Conservation (phyloP, 2,329 filamentous ascomycete species). For the Trichophaea hybrida region DNA sequence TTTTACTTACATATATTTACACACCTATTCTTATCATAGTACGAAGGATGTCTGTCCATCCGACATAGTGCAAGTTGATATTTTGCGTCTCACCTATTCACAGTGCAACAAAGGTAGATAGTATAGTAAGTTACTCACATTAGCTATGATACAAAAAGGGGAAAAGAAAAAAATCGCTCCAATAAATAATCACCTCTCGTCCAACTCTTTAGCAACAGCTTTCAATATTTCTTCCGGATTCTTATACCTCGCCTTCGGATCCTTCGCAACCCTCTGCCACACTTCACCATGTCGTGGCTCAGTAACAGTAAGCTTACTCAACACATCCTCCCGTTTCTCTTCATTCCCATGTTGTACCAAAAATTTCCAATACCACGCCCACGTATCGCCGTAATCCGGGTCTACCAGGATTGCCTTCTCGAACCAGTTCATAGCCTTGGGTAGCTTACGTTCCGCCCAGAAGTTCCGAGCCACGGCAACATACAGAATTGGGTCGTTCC, state of each 20-base stretch:
- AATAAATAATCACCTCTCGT: not conserved
- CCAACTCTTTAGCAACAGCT: constrained; percentile 50
- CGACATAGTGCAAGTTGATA: too few species aligned
- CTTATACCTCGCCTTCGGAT: constrained; percentile 64
- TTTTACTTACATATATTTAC: too few species aligned
- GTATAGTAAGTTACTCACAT: too few species aligned
- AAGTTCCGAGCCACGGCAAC: constrained; percentile 89
- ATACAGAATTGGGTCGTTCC: constrained; percentile 79
- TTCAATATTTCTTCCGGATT: constrained; percentile 68
- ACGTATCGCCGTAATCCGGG: constrained; percentile 75
- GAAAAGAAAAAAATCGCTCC: too few species aligned
- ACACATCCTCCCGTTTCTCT: constrained; percentile 76
- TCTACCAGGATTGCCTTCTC: constrained; percentile 86
- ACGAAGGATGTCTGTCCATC: too few species aligned
- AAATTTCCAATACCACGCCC: constrained; percentile 98
- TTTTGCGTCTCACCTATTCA: too few species aligned
- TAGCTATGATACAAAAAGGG: too few species aligned
- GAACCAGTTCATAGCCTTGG: constrained; percentile 94
- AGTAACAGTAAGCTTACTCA: constrained; percentile 63
- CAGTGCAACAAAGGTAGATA: too few species aligned
- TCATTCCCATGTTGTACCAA: constrained; percentile 80
- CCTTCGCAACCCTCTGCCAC: constrained; percentile 77
- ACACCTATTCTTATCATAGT: too few species aligned
- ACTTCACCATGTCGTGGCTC: constrained; percentile 87
- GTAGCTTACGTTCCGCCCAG: constrained; percentile 81